Base-by-base conservation (phyloP, 2,329 filamentous ascomycete genomes). In the Aureobasidium sp. region DNA sequence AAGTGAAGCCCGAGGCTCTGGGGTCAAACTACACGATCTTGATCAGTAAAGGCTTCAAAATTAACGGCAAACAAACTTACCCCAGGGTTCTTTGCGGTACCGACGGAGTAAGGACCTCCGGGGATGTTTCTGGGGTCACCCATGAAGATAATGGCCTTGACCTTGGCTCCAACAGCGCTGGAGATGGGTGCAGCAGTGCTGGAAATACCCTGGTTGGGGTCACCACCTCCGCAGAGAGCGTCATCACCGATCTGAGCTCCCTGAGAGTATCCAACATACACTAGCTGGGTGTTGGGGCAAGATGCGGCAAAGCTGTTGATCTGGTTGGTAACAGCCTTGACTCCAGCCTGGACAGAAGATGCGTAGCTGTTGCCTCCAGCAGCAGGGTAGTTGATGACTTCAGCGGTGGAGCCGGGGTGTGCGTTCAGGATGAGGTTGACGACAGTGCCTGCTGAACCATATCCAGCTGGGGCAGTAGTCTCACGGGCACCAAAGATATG, bases 191-290 rank as follows among this genome's bases (percentile, higher is more conserved):
- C 57, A 9, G 77, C 76, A 7, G 80, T 78, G 54, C 76, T 78
- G 27, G 72, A 69, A 55, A 81, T 71, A 61, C 79, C 79, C 45
- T 74, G 68, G 58, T 78, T 79, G 4, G 72, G 69, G 62, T 81
- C 80, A 5, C 77, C 76, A 32, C 83, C 84, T 15, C 84, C 83
- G 67, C 83, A 86, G 44, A 86, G 73, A 7, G 83, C 83, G 65
- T 84, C 81, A 65, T 86, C 83, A 71, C 84, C 80, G 66, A 86
- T 86, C 72, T 86, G 81, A 45, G 80, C 83, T 49, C 84, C 84
- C 79, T 85, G 83, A 8, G 82, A 85, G 70, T 87, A 87, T 39
- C 84, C 85, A 41, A 86, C 81, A 37, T 86, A 72, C 6, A 86
- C 82, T 36, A 87, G 75, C 68, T 84, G 73, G 6, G 83, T 81